Evolutionary conservation across 306 rosid species (phyloP), one percentile per base, ranked within the genome.

Genomic region (Bauhinia variegata): DNA sequence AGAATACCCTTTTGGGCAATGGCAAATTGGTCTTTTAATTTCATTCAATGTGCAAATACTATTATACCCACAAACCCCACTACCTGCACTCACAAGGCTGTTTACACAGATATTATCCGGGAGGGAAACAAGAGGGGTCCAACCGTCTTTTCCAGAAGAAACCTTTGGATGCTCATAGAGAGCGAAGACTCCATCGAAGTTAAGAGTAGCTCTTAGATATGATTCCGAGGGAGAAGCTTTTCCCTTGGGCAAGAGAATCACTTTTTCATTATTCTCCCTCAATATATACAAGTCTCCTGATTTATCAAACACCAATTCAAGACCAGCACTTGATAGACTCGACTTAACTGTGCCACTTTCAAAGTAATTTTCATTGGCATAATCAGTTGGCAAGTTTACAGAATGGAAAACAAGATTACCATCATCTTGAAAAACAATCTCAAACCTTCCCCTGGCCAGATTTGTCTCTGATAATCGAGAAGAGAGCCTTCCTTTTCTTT

Each of bases 111-210:
- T 60, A 19, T 60, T 60, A 9, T 60, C 66, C 3, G 66, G 66
- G 7, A 15, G 17, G 11, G 51, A 19, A 51, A 17, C 12, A 14
- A 60, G 4, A 41, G 66, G 36, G 7, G 33, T 23, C 66, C 66
- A 60, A 12, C 15, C 19, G 3, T 36, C 51, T 34, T 10, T 42
- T 2, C 12, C 31, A 0, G 13, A 10, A 0, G 44, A 43, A 46
- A 1, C 36, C 36, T 61, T 72, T 4, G 54, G 65, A 18, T 67
- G 16, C 7, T 2, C 8, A 55, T 48, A 43, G 30, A 23, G 43
- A 7, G 63, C 30, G 42, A 78, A 68, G 61, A 78, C 68, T 15
- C 72, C 83, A 67, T 78, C 78, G 41, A 72, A 72, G 23, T 55
- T 33, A 5, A 67, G 75, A 37, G 72, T 78, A 11, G 51, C 75